phyloP scores from a whole-genome alignment of 1,284 basidiomycete genomes.

The Laetiporus sulphureus region DNA sequence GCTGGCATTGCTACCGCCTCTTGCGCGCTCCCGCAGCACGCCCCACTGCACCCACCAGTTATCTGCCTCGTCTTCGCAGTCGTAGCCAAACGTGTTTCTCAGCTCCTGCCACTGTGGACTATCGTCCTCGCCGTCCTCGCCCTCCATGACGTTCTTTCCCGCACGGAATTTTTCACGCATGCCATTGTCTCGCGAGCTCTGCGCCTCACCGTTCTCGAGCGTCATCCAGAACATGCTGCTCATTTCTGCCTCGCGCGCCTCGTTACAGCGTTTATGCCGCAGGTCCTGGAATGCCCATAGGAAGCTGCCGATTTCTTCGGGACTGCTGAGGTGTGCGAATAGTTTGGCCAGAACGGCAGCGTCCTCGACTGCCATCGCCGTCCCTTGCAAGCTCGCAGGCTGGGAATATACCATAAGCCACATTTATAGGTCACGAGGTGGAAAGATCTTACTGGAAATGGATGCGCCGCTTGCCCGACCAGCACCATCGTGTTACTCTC shows the following conservation, averaged over 20 bases:
- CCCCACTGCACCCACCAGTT: slow-evolving; percentile 35
- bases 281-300: slow-evolving; percentile 50
- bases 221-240: slow-evolving; percentile 14
- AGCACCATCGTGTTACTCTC: slow-evolving; percentile 19
- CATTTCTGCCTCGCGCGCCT: slow-evolving; percentile 15
- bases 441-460: slow-evolving; percentile 39
- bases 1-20: neutral
- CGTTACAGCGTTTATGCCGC: slow-evolving; percentile 17
- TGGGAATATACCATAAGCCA: slow-evolving; percentile 1
- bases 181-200: slow-evolving; percentile 34
- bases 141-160: slow-evolving; percentile 30
- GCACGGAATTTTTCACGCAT: slow-evolving; percentile 33
- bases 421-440: slow-evolving; percentile 10
- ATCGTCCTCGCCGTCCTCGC: slow-evolving; percentile 18
- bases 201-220: slow-evolving; percentile 17
- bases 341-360: slow-evolving; percentile 50
- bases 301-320: slow-evolving; percentile 45
- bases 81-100: slow-evolving; percentile 26
- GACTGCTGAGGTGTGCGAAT: slow-evolving; percentile 44
- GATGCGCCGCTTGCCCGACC: slow-evolving; percentile 41
- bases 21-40: slow-evolving; percentile 27
- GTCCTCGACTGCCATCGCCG: slow-evolving; percentile 41
- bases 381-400: slow-evolving; percentile 33
- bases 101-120: slow-evolving; percentile 24
- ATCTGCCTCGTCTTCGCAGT: slow-evolving; percentile 31